Evolutionary conservation across 192 early-diverging fungal genomes (phyloP), one percentile per base, ranked within the genome.

Genomic region (Coemansia umbellata): DNA sequence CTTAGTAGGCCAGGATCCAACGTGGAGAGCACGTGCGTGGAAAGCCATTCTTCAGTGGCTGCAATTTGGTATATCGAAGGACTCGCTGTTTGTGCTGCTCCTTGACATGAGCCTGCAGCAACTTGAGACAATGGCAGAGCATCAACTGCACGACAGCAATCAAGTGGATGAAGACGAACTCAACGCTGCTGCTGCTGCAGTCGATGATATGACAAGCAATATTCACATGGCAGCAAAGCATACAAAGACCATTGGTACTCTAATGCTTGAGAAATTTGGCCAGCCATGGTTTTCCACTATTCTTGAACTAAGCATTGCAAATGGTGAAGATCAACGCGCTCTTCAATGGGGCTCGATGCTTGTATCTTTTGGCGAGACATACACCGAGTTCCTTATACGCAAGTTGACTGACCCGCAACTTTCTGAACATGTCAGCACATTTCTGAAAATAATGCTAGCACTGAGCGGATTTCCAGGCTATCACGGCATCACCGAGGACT

Each of bases 391-490:
- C 32, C 31, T 74, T 17, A 42, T 68, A 22, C 39, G 23, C n/a
- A 54, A 37, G 14, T 37, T 61, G 0, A 35, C 39, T 4, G 50
- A 62, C 19, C 31, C 26, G 10, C 54, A 44, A 45, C 45, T 62
- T 9, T 27, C 28, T 0, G 53, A 18, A 18, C 45, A 55, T 21
- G 53, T 57, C 2, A 53, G 21, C 27, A 33, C 64, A 5, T 61
- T 50, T 22, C 37, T 74, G 37, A 60, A 64, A 48, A 50, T 63
- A 22, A 79, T 85, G 60, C 69, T 91, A 55, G 81, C 74, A 11
- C 79, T 89, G 55, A 83, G 82, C 11, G 79, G 80, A 47, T 89
- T 82, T 51, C 82, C 85, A 4, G 89, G 89, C 3, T 78, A 84
- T 43, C 83, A 79, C 33, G 87, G 81, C 4, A 68, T 79, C 23